Conservation (phyloP, 2,329 filamentous ascomycete genomes). For the Calonectria henricotiae region DNA sequence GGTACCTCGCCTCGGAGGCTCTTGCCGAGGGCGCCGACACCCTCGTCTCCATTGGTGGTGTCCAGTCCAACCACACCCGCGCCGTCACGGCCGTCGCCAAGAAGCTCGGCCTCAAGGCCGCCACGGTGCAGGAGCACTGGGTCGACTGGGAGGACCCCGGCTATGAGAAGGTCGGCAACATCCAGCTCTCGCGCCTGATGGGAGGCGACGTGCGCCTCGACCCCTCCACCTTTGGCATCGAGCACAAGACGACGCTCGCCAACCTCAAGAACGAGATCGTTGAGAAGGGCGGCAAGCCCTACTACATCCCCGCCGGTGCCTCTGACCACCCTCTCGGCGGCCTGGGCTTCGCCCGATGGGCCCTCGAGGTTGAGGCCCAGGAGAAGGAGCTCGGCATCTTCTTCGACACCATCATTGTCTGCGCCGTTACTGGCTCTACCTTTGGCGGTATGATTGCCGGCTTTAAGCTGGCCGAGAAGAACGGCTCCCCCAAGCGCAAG, state of each 20-base stretch:
- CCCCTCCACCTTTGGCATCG: slow-evolving; percentile 76
- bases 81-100: slow-evolving; percentile 77
- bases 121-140: slow-evolving; percentile 78
- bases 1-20: slow-evolving; percentile 78
- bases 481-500: slow-evolving; percentile 64
- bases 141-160: slow-evolving; percentile 74
- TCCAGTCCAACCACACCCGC: slow-evolving; percentile 81
- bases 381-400: slow-evolving; percentile 75
- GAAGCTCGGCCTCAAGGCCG: slow-evolving; percentile 70
- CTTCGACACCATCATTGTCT: slow-evolving; percentile 79
- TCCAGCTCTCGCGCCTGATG: slow-evolving; percentile 80
- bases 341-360: slow-evolving; percentile 80
- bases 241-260: slow-evolving; percentile 76
- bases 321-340: slow-evolving; percentile 81
- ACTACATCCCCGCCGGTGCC: slow-evolving; percentile 81
- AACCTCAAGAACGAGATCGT: slow-evolving; percentile 70
- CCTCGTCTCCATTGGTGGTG: slow-evolving; percentile 77
- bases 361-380: slow-evolving; percentile 78
- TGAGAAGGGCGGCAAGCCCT: slow-evolving; percentile 72
- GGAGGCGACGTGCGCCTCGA: slow-evolving; percentile 76
- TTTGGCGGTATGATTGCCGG: slow-evolving; percentile 82
- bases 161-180: slow-evolving; percentile 79
- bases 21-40: slow-evolving; percentile 72
- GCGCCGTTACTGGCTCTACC: slow-evolving; percentile 80
- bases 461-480: slow-evolving; percentile 75